Conservation (phyloP, 1,139 yeast genomes). For the Debaryomyces sp. region DNA sequence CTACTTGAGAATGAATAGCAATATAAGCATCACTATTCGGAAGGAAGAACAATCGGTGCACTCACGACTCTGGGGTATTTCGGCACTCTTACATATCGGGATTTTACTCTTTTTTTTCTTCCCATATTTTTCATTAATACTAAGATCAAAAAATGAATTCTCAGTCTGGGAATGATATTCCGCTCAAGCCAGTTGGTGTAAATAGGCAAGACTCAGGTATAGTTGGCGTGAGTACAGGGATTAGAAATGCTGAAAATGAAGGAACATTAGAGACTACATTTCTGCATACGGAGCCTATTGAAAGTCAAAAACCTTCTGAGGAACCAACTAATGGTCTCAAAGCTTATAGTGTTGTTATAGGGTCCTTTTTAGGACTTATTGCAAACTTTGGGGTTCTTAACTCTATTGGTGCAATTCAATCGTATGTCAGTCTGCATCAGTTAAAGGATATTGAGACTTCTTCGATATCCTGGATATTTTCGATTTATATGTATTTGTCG, state of each 20-base stretch:
- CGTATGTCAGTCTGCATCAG: constrained; percentile 37
- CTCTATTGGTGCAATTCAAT: constrained; percentile 40
- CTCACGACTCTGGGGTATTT: constrained; percentile 1
- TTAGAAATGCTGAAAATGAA: constrained; percentile 5
- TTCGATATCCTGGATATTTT: constrained; percentile 40
- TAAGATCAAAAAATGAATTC: constrained; percentile 1
- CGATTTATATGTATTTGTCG: constrained; percentile 35
- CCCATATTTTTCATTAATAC: background rate
- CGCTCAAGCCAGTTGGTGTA: background rate
- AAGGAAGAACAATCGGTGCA: background rate
- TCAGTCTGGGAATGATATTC: background rate
- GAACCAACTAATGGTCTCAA: constrained; percentile 30
- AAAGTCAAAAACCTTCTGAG: background rate
- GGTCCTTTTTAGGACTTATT: constrained; percentile 35
- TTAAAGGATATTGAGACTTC: constrained; percentile 22
- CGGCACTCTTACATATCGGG: background rate
- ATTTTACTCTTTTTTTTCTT: background rate
- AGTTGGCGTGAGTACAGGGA: constrained; percentile 5
- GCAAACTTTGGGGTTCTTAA: constrained; percentile 37
- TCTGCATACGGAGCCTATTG: background rate
- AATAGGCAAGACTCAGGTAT: background rate
- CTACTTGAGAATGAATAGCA: background rate
- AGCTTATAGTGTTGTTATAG: constrained; percentile 37
- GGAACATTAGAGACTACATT: constrained; percentile 1
- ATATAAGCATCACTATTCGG: background rate